A percentile compares a stretch with the other conserved stretches of the same genome.
These are phyloP conservation scores for Echium plantagineum DNA, from an alignment of 257 asterid species.

Conservation along the genomic window DNA sequence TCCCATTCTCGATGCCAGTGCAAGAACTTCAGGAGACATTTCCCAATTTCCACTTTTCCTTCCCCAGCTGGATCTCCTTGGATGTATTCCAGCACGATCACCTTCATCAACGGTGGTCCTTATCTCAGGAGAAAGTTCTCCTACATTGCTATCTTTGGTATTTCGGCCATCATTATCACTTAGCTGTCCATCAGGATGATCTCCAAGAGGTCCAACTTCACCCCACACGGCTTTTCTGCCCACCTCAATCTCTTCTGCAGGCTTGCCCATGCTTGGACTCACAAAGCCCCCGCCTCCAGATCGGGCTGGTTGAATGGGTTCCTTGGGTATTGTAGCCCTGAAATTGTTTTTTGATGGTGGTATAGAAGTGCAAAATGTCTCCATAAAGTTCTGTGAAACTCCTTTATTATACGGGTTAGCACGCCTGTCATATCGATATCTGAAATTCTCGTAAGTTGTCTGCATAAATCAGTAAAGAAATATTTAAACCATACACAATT, in stretches of 20 bases:
- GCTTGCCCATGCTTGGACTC: slow-evolving; percentile 87
- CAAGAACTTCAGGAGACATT: slow-evolving; percentile 94
- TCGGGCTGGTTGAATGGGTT: slow-evolving; percentile 39
- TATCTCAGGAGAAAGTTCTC: slow-evolving; percentile 62
- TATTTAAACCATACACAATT: not conserved
- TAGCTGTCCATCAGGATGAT: slow-evolving; percentile 49
- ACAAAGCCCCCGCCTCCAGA: slow-evolving; percentile 63
- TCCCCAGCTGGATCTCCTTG: slow-evolving; percentile 89
- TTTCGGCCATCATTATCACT: slow-evolving; percentile 49
- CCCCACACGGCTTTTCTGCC: slow-evolving; percentile 95
- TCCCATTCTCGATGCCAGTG: slow-evolving; percentile 77
- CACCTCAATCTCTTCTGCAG: slow-evolving; percentile 74
- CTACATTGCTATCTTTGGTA: slow-evolving; percentile 37
- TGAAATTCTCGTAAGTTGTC: slow-evolving; percentile 93
- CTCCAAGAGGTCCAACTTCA: slow-evolving; percentile 48
- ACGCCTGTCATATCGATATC: slow-evolving; percentile 82
- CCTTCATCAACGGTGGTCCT: slow-evolving; percentile 76
- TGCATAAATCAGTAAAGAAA: slow-evolving; percentile 24
- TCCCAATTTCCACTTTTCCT: slow-evolving; percentile 97
- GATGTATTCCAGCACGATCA: slow-evolving; percentile 73
- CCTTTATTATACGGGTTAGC: slow-evolving; percentile 93
- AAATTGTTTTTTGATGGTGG: slow-evolving; percentile 79
- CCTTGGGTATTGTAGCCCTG: slow-evolving; percentile 59
- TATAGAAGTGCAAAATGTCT: slow-evolving; percentile 50
- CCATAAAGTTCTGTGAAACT: slow-evolving; percentile 56